Conservation (phyloP, 2,329 filamentous ascomycete species). For the Phaeosphaeria sp. region DNA sequence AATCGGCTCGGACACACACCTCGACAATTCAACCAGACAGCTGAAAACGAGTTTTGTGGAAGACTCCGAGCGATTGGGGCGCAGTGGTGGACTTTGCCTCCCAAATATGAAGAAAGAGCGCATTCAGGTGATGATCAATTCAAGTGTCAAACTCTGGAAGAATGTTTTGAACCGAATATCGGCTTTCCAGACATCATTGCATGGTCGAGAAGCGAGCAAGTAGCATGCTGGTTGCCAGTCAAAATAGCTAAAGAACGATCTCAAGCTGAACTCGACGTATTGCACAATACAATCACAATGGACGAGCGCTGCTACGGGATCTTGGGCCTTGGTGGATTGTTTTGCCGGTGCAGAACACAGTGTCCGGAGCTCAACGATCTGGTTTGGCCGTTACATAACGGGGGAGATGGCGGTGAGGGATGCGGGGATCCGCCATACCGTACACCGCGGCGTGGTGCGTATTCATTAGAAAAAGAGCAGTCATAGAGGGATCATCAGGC, state of each 20-base stretch:
- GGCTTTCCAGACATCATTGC: slow-evolving; percentile 2
- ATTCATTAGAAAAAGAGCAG: background rate
- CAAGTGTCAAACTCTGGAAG: slow-evolving; percentile 4
- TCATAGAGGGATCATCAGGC: background rate
- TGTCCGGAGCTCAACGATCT: slow-evolving; percentile 5
- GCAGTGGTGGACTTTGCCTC: slow-evolving; percentile 6
- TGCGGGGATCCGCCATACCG: background rate
- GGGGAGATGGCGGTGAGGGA: background rate
- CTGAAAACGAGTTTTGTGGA: slow-evolving; percentile 8
- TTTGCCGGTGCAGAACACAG: slow-evolving; percentile 1
- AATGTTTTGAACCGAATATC: slow-evolving; percentile 7
- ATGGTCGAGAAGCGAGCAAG: background rate
- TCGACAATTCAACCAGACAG: slow-evolving; percentile 6
- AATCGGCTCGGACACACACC: slow-evolving; percentile 1
- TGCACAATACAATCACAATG: too few species aligned
- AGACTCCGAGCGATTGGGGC: slow-evolving; percentile 4
- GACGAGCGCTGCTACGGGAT: too few species aligned
- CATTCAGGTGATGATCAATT: slow-evolving; percentile 4
- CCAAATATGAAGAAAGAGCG: background rate
- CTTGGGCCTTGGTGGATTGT: background rate
- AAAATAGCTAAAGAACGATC: background rate
- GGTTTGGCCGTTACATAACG: slow-evolving; percentile 1
- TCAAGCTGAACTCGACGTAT: background rate
- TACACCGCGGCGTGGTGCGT: background rate
- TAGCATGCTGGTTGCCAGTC: slow-evolving; percentile 5